Percentiles rank a stretch among this genome's conserved stretches.
These are phyloP conservation scores for Penicillium riverlandense DNA, from an alignment of 495 filamentous ascomycete genomes.

Conservation along the genomic window DNA sequence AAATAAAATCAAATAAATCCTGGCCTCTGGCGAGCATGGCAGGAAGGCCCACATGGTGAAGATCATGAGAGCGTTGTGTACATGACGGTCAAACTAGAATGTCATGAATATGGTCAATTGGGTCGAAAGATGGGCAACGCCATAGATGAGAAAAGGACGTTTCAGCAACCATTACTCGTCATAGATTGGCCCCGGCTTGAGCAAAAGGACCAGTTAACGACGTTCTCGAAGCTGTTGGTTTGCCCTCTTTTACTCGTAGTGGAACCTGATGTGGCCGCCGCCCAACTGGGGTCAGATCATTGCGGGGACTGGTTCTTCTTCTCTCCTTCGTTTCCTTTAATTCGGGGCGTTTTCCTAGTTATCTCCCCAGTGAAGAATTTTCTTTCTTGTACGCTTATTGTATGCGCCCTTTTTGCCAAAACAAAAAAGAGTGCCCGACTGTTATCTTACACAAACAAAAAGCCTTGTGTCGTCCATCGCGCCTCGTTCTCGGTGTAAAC, in stretches of 20 bases:
- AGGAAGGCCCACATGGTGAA: slow-evolving; percentile 12
- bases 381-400: background rate
- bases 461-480: slow-evolving; percentile 5
- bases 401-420: slow-evolving; percentile 9
- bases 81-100: no score
- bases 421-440: slow-evolving; percentile 1
- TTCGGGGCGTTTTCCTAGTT: no score
- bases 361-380: background rate
- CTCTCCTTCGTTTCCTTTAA: no score
- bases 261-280: background rate
- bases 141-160: no score
- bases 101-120: no score
- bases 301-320: slow-evolving; percentile 10
- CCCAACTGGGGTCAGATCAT: slow-evolving; percentile 6
- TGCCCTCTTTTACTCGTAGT: slow-evolving; percentile 2
- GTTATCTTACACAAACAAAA: slow-evolving; percentile 5
- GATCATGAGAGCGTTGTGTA: slow-evolving; percentile 10
- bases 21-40: background rate
- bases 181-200: no score
- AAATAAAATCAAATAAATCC: slow-evolving; percentile 4
- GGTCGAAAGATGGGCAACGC: no score
- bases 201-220: background rate
- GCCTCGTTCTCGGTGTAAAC: background rate
- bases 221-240: slow-evolving; percentile 9
- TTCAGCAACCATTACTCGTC: no score